Base-by-base conservation (phyloP, 495 filamentous ascomycete genomes). In the Penicillium fimorum region DNA sequence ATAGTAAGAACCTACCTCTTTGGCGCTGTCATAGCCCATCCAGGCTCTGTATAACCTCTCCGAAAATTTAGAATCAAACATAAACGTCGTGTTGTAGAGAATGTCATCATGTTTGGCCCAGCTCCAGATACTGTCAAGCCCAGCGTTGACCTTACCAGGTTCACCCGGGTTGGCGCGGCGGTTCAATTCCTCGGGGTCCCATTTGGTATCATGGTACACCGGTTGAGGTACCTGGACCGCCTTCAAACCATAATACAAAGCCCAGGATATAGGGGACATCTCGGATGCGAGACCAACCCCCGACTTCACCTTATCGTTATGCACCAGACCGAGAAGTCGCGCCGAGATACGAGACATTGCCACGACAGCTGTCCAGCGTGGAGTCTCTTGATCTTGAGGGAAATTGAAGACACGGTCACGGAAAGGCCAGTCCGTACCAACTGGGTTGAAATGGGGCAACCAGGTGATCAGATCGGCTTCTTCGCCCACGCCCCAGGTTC, bases 381-480 rank as follows among this genome's bases (percentile, higher is more conserved):
- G 82, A 13, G 85, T 82, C 20, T 78, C 59, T 4, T 67, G 64
- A 7, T 70, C 74, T n/a, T 63, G 42, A 3, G 77, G 77, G 42
- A 60, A 63, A 20, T 57, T 52, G 75, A 80, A 87, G 48, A 90
- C 72, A 47, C 82, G 74, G 61, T 85, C 75, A 35, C 71, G 74
- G 54, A 80, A 78, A 27, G 81, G 71, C 83, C 85, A 89, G 22
- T 67, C 68, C 20, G 84, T 86, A 53, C 80, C 74, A 40, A 73
- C 71, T 2, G 82, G 80, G 65, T 90, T 79, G 69, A 87, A 87
- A 22, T 88, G 84, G 1, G 88, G 87, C 3, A 82, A 75, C 35
- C 88, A 72, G 7, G 83, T 84, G 48, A 91, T 88, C 42, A 87
- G 70, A 64, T 91, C 88, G n/a, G 87, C 88, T 47, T 87, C 84